These are phyloP conservation scores for Galerina sulciceps DNA, from an alignment of 768 basidiomycete genomes.

Conservation along the genomic window DNA sequence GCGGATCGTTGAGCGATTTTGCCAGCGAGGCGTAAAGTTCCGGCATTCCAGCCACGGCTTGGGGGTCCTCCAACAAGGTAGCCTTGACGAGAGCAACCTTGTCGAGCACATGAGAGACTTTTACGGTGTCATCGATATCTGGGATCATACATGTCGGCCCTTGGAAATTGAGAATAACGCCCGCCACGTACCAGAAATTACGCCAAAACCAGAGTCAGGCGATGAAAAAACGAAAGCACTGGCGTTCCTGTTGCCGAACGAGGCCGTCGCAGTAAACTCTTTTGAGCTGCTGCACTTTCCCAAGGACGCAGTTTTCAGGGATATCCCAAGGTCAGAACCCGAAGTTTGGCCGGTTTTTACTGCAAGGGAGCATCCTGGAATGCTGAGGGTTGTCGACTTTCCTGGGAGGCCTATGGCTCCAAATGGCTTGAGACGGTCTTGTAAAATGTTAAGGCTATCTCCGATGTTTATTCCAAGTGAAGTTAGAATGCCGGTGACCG, in stretches of 20 bases:
- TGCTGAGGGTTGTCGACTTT: constrained; percentile 33
- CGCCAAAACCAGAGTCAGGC: constrained; percentile 40
- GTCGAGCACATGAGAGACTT: constrained; percentile 43
- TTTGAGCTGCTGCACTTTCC: constrained; percentile 30
- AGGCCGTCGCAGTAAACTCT: constrained; percentile 22
- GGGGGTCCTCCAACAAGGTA: constrained; percentile 43
- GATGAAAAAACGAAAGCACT: constrained; percentile 39
- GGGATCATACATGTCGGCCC: not conserved
- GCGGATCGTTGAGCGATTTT: constrained; percentile 36
- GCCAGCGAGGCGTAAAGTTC: constrained; percentile 43
- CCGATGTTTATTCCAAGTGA: constrained; percentile 35
- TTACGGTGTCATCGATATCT: constrained; percentile 52
- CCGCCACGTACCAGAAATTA: constrained; percentile 42
- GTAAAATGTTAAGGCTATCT: constrained; percentile 26
- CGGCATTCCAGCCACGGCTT: constrained; percentile 49
- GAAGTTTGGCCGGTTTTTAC: constrained; percentile 32
- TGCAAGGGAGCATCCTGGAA: constrained; percentile 33
- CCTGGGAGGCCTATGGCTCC: constrained; percentile 34
- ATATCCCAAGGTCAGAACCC: constrained; percentile 37
- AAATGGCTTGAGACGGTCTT: constrained; percentile 37
- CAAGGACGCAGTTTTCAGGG: constrained; percentile 32
- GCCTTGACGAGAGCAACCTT: constrained; percentile 35
- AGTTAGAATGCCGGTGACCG: constrained; percentile 24
- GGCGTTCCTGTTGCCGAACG: constrained; percentile 24
- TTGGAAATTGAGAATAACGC: not conserved